Base-by-base conservation (phyloP, 164 flowering plant species). In the Tinospora cordifolia region DNA sequence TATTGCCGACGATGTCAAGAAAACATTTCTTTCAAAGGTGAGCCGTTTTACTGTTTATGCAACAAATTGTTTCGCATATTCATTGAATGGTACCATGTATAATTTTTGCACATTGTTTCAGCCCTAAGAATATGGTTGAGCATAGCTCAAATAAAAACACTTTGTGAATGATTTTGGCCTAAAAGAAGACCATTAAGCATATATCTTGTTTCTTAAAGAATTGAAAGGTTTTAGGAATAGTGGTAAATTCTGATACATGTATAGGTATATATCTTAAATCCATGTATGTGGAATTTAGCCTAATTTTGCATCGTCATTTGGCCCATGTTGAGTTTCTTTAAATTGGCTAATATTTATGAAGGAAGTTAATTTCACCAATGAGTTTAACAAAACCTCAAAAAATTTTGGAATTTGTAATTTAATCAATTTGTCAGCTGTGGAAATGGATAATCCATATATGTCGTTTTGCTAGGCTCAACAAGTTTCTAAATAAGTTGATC, bases 1-100 rank as follows among this genome's bases (percentile, higher is more conserved):
- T 72, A 92, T 92, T 79, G 93, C 89, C 73, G 94, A 92, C 71
- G 90, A 86, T 62, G 44, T 72, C n/a, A 92, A 89, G 81, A 86
- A 85, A 75, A 34, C 75, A 64, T 65, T 72, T 70, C 89, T 92
- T 40, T 83, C 83, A 64, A 86, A 89, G 92, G 98, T 90, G 77
- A 64, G 17, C 73, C 7, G 3, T 69, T 65, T 40, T 64, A 58
- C 66, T 38, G 62, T 60, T 49, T 70, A 25, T 40, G 49, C 19
- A 21, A 60, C 22, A 36, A 0, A 62, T 44, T 10, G 5, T 26
- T 8, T 21, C 19, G 62, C 5, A 27, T 60, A 64, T 51, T 34
- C 41, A 63, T 39, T 30, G 15, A 30, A 27, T 62, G 19, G 17
- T 27, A 30, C 40, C 10, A 11, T 24, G 14, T 3, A 63, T 22